Conservation (phyloP, 2,329 filamentous ascomycete species). For the Pseudogymnoascus sp. region DNA sequence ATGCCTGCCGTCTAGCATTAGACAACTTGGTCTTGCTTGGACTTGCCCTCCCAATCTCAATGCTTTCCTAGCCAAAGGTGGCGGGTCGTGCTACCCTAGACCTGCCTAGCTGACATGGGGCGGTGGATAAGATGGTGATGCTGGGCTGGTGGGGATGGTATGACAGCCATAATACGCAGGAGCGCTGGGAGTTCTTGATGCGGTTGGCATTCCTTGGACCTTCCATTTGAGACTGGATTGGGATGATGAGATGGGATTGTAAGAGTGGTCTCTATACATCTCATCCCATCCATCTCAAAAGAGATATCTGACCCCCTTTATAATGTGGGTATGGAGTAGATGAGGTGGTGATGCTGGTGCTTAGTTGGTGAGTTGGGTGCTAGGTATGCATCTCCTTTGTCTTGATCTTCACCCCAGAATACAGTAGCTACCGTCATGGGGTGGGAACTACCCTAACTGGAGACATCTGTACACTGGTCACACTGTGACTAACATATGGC, state of each 20-base stretch:
- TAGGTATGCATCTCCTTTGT: background rate
- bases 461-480: background rate
- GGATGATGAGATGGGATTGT: background rate
- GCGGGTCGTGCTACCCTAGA: background rate
- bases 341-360: background rate
- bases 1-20: background rate
- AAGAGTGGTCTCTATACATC: background rate
- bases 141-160: background rate
- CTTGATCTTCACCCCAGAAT: background rate
- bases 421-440: background rate
- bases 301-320: background rate
- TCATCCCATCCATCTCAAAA: background rate
- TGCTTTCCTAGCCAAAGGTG: background rate
- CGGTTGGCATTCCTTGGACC: background rate
- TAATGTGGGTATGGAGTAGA: background rate
- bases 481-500: background rate
- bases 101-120: background rate
- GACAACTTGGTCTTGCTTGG: background rate
- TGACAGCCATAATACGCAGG: background rate
- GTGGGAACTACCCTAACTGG: background rate
- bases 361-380: background rate
- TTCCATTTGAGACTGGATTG: background rate
- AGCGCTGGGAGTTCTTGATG: background rate
- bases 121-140: background rate
- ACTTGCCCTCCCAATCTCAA: background rate